Conservation (phyloP, 371 early-diverging fungal genomes). For the Lichtheimia ornata region DNA sequence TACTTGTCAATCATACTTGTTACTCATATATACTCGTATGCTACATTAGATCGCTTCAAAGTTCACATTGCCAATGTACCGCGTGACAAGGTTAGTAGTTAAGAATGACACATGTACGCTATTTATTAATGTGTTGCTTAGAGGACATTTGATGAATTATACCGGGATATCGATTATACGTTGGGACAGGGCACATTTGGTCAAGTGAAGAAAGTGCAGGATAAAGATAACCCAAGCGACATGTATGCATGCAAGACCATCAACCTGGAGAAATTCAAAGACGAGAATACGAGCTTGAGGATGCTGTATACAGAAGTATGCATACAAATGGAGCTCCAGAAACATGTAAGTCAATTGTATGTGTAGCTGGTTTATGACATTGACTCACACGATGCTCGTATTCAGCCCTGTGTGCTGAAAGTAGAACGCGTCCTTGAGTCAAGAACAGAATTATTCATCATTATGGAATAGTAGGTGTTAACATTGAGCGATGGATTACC, state of each 20-base stretch:
- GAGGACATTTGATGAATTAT: not conserved
- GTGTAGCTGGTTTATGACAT: not conserved
- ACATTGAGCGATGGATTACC: no score
- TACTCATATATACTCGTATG: no score
- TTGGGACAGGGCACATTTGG: constrained; percentile 3
- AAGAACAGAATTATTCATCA: constrained; percentile 14
- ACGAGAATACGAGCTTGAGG: not conserved
- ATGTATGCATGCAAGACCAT: not conserved
- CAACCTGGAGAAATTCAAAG: not conserved
- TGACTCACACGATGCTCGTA: not conserved
- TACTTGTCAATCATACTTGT: no score
- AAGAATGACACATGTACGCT: not conserved
- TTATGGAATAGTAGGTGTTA: constrained; percentile 33
- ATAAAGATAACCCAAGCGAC: no score
- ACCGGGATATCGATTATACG: not conserved
- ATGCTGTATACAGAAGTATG: constrained; percentile 19
- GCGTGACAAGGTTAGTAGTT: no score
- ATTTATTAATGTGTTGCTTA: not conserved
- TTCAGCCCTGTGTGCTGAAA: constrained; percentile 27
- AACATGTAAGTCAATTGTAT: constrained; percentile 18
- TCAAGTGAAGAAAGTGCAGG: not conserved
- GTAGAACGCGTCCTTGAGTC: constrained; percentile 18
- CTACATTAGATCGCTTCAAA: no score
- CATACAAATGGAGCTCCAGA: constrained; percentile 21
- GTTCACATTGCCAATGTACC: no score